Evolutionary conservation across 352 stramenopile species (phyloP), one percentile per base, ranked within the genome.

Genomic region (Thalassiosira pacifica): DNA sequence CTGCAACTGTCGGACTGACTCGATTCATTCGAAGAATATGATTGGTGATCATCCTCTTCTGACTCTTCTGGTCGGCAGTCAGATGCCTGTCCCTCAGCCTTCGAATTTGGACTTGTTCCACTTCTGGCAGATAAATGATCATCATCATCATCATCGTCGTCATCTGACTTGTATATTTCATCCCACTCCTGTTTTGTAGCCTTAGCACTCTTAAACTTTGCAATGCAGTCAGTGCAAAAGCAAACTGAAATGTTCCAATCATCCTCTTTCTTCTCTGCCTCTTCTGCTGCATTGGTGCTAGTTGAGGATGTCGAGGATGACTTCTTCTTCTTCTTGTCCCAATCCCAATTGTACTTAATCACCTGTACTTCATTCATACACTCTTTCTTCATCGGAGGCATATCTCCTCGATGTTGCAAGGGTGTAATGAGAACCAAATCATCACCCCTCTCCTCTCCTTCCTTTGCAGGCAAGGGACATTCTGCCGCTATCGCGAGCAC

Each of bases 261-360:
- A 48, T 48, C 37, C 13, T 48, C 37, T 6, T 48, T 48, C 37
- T 48, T 48, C 6, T 13, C 37, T 13, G 6, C 37, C 37, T 48
- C 37, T 13, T 48, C 37, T 13, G 6, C 37, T 6, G 37, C 37
- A 48, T 48, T 13, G n/a, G n/a, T n/a, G n/a, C n/a, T n/a, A n/a
- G n/a, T n/a, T n/a, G n/a, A n/a, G 13, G 37, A 48, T 48, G 13
- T 6, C 37, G 37, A 13, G 6, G 13, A 13, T 48, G 24, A 19
- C 64, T 55, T 72, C 64, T 8, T 72, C 22, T 55, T 72, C 34
- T 19, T 26, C 24, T 32, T 57, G 61, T 40, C 26, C 61, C 61
- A 72, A 32, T 72, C 64, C 13, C 32, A 59, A 29, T 5, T 59
- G 55, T 31, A 72, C 29, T 72, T 32, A 60, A 72, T 72, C 26